phyloP scores from a whole-genome alignment of 176 grass and related monocot genomes.

The Carex littledalei region DNA sequence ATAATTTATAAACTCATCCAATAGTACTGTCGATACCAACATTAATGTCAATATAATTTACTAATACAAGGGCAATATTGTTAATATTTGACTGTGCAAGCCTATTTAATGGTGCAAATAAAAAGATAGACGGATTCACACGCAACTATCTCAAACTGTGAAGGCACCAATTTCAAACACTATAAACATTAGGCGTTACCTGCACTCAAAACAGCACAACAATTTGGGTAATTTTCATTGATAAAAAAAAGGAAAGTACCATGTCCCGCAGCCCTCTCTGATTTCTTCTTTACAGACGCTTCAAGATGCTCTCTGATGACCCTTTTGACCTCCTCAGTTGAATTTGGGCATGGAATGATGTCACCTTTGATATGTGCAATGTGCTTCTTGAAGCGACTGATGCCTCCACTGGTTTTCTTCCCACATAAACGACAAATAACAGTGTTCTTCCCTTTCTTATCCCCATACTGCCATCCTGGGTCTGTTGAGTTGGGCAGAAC shows the following conservation, averaged over 20 bases:
- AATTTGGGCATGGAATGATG: slow-evolving; percentile 3
- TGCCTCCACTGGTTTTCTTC: not conserved
- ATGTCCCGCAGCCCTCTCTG: not conserved
- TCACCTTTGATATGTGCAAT: slow-evolving; percentile 21
- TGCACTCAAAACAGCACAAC: not conserved
- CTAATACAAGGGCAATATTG: not conserved
- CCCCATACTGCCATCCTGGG: not conserved
- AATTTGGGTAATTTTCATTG: not conserved
- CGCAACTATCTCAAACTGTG: not conserved
- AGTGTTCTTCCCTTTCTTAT: not conserved
- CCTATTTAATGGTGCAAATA: not conserved
- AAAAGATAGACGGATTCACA: not conserved
- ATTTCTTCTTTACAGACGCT: not conserved
- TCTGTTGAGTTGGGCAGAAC: not conserved
- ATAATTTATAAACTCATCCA: not conserved
- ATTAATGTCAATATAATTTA: not conserved
- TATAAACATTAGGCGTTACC: not conserved
- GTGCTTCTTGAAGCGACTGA: slow-evolving; percentile 17
- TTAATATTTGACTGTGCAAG: not conserved
- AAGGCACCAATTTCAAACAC: not conserved
- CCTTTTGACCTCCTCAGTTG: not conserved
- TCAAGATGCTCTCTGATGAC: slow-evolving; percentile 1
- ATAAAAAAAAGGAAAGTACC: not conserved
- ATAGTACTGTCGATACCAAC: not conserved
- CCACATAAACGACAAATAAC: slow-evolving; percentile 12